Evolutionary conservation across 148 eudicot species (phyloP).

Genomic region (Heliamphora exappendiculata): DNA sequence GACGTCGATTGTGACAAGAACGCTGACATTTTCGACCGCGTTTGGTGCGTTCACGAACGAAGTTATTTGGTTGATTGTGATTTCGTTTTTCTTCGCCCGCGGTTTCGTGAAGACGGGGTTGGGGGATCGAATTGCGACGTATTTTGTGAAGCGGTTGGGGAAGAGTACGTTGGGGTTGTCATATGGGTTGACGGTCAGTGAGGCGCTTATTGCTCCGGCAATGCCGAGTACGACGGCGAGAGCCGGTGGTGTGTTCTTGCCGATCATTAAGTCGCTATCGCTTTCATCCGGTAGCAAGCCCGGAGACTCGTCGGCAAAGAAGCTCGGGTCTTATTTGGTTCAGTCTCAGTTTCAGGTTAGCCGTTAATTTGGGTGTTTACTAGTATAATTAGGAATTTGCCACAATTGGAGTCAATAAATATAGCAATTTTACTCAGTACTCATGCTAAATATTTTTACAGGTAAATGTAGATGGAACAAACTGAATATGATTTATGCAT

Average conservation of each 20-base stretch:
- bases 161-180: conserved; percentile 79
- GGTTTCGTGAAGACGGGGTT: conserved; percentile 88
- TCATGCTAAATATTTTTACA: neutral
- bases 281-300: conserved; percentile 66
- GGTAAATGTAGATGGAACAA: neutral
- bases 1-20: conserved; percentile 46
- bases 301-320: conserved; percentile 39
- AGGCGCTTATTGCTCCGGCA: conserved; percentile 85
- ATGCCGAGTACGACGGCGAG: conserved; percentile 97
- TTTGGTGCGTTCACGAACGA: conserved; percentile 79
- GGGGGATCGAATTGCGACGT: conserved; percentile 81
- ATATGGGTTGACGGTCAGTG: conserved; percentile 74
- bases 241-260: conserved; percentile 90
- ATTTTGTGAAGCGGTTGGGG: conserved; percentile 83
- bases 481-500: neutral
- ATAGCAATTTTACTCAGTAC: neutral
- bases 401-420: conserved; percentile 5
- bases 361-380: neutral
- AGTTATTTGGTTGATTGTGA: conserved; percentile 88
- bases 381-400: conserved; percentile 15
- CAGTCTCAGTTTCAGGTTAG: conserved; percentile 87
- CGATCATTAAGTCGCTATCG: conserved; percentile 81
- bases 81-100: conserved; percentile 86
- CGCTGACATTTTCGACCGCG: conserved; percentile 56
- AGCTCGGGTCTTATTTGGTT: conserved; percentile 67